A percentile compares a stretch with the other conserved stretches of the same genome.
phyloP scores from a whole-genome alignment of 2,329 filamentous ascomycete species.

The Paecilomyces formosus region DNA sequence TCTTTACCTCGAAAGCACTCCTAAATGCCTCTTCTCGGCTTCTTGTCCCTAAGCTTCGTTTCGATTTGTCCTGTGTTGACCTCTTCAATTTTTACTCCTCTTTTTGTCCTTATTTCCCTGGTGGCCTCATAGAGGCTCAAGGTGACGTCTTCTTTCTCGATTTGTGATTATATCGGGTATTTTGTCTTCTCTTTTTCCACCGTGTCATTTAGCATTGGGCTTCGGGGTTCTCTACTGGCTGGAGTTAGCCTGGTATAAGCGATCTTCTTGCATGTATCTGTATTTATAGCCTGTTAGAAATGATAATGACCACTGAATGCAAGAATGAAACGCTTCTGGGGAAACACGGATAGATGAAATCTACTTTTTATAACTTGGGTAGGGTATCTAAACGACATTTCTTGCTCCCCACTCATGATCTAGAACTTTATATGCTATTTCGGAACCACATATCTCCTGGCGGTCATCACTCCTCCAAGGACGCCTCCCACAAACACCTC shows the following conservation, averaged over 20 bases:
- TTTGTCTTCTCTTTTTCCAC: neutral
- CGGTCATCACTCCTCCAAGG: neutral
- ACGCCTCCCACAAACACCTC: conserved; percentile 67
- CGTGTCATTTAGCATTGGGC: neutral
- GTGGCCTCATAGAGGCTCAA: neutral
- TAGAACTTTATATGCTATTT: neutral
- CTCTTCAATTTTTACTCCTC: neutral
- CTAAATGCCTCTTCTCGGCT: neutral
- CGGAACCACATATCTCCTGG: neutral
- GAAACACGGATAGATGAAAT: neutral
- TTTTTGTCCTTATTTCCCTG: neutral
- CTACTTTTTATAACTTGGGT: neutral
- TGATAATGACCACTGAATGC: neutral
- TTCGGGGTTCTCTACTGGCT: neutral
- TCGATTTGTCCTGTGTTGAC: neutral
- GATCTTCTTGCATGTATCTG: neutral
- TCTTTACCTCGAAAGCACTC: neutral
- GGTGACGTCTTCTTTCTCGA: neutral
- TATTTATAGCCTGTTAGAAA: neutral
- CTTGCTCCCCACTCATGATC: neutral
- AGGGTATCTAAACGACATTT: neutral
- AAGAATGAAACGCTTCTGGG: neutral
- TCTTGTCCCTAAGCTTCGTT: neutral
- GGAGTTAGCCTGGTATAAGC: neutral
- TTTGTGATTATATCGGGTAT: neutral